These are phyloP conservation scores for Osmanthus fragrans DNA, from an alignment of 257 asterid genomes.

Conservation along the genomic window DNA sequence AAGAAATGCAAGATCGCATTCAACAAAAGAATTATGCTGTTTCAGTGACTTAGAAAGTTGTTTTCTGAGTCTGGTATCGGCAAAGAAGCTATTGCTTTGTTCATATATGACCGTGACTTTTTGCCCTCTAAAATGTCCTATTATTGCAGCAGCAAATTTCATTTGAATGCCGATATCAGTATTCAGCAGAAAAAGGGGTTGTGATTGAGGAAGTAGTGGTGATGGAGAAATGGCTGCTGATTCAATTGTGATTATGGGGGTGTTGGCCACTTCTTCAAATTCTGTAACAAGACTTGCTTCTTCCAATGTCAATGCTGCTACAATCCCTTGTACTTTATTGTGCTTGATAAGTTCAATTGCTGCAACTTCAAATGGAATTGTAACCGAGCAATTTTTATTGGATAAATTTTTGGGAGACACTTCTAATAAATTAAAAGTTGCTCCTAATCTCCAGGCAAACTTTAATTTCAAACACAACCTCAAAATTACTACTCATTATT, in stretches of 20 bases:
- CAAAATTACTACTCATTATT: too few relatives aligned
- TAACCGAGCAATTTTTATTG: neutral
- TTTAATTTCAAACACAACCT: too few relatives aligned
- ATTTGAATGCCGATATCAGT: conserved; percentile 31
- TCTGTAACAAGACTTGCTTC: conserved; percentile 49
- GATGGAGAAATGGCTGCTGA: conserved; percentile 30
- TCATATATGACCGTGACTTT: conserved; percentile 46
- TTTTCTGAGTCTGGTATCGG: conserved; percentile 28
- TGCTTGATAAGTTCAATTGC: conserved; percentile 41
- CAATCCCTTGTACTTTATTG: conserved; percentile 37
- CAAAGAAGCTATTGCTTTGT: conserved; percentile 30
- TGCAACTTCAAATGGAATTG: conserved; percentile 19
- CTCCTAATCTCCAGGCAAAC: too few relatives aligned
- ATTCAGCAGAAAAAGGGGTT: conserved; percentile 33
- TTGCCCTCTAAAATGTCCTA: conserved; percentile 53
- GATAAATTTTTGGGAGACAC: too few relatives aligned
- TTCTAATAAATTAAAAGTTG: too few relatives aligned
- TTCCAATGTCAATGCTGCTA: conserved; percentile 47
- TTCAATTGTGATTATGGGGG: conserved; percentile 40
- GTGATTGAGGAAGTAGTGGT: conserved; percentile 9
- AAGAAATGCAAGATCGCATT: conserved; percentile 37
- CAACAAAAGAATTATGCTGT: conserved; percentile 35
- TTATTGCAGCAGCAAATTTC: conserved; percentile 46
- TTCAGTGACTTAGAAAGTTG: conserved; percentile 43
- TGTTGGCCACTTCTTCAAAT: conserved; percentile 13